Percentiles rank a stretch among this genome's conserved stretches.
These are phyloP conservation scores for Tolypocladium paradoxum DNA, from an alignment of 2,329 filamentous ascomycete species.

Conservation along the genomic window DNA sequence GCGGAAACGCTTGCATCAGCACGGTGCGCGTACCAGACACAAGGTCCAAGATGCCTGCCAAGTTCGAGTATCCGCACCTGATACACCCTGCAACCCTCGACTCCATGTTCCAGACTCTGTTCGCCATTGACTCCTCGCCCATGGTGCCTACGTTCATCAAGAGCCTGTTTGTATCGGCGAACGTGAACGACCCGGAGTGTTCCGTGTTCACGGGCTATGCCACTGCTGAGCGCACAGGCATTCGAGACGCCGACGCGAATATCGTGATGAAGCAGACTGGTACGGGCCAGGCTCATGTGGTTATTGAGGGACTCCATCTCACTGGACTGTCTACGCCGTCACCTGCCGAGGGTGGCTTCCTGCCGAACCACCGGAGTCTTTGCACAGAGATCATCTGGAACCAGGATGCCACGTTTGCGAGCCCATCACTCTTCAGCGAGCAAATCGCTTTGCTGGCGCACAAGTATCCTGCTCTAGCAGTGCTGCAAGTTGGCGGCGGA, in stretches of 20 bases:
- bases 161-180: slow-evolving; percentile 34
- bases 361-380: slow-evolving; percentile 37
- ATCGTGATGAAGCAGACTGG: slow-evolving; percentile 30
- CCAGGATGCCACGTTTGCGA: slow-evolving; percentile 20
- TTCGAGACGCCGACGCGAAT: slow-evolving; percentile 28
- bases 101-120: slow-evolving; percentile 41
- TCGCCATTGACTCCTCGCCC: slow-evolving; percentile 31
- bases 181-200: slow-evolving; percentile 20
- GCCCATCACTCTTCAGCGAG: slow-evolving; percentile 9
- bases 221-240: slow-evolving; percentile 21
- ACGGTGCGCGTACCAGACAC: slow-evolving; percentile 37
- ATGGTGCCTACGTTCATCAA: slow-evolving; percentile 39
- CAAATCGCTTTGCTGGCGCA: slow-evolving; percentile 24
- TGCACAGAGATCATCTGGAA: slow-evolving; percentile 39
- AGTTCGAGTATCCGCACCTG: slow-evolving; percentile 41
- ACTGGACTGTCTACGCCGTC: slow-evolving; percentile 21
- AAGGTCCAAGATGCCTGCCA: slow-evolving; percentile 38
- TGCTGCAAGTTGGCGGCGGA: slow-evolving; percentile 28
- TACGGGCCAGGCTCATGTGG: slow-evolving; percentile 23
- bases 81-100: slow-evolving; percentile 50
- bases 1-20: slow-evolving; percentile 22
- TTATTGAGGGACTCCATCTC: slow-evolving; percentile 34
- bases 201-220: slow-evolving; percentile 30
- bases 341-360: slow-evolving; percentile 21
- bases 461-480: slow-evolving; percentile 25